phyloP scores from a whole-genome alignment of 1,284 basidiomycete species.

The Athelia psychrophila region DNA sequence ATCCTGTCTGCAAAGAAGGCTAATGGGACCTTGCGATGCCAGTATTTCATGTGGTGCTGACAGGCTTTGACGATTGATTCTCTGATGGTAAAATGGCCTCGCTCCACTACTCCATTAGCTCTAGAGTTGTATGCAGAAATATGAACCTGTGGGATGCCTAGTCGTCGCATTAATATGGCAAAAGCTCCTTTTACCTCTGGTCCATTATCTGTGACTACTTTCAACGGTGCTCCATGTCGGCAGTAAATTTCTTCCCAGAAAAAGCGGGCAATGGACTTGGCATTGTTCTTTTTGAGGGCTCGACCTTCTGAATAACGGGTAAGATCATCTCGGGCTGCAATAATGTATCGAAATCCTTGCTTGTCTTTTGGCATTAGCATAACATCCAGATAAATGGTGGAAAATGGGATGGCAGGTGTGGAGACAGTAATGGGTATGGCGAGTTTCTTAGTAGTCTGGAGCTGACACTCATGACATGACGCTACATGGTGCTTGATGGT shows the following conservation, averaged over 20 bases:
- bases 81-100: constrained; percentile 8
- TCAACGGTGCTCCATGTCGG: constrained; percentile 24
- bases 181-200: constrained; percentile 20
- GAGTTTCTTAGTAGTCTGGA: constrained; percentile 20
- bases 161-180: constrained; percentile 9
- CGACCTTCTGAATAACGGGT: constrained; percentile 25
- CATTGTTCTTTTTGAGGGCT: constrained; percentile 19
- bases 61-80: constrained; percentile 15
- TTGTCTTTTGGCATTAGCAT: constrained; percentile 17
- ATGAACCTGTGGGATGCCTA: constrained; percentile 13
- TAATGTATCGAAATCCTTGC: constrained; percentile 14
- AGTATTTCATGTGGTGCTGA: constrained; percentile 2
- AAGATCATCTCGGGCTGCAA: constrained; percentile 23
- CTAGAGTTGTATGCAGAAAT: constrained; percentile 23
- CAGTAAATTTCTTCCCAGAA: constrained; percentile 31
- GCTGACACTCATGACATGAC: constrained; percentile 36
- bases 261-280: constrained; percentile 19
- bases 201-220: constrained; percentile 34
- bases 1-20: constrained; percentile 18
- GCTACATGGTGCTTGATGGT: constrained; percentile 30
- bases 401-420: constrained; percentile 24
- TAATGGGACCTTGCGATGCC: background rate
- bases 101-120: constrained; percentile 15
- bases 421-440: constrained; percentile 27
- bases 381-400: constrained; percentile 30